Percentiles rank a stretch among this genome's conserved stretches.
Conservation (phyloP, 2,329 filamentous ascomycete genomes). For the Pseudonectria foliicola region DNA sequence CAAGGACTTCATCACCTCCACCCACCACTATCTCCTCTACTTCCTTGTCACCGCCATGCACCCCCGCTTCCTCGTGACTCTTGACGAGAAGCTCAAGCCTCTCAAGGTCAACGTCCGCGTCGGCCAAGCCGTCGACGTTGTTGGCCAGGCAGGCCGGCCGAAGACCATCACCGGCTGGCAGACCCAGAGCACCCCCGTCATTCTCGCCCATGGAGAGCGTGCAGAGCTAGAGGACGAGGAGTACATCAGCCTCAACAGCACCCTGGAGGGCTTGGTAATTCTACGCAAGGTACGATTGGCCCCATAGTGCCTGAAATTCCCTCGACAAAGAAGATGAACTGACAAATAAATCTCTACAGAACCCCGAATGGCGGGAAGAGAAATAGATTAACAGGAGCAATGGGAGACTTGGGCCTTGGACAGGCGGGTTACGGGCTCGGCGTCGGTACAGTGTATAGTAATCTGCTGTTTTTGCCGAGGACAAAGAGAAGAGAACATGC, state of each 20-base stretch:
- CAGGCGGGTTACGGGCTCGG: slow-evolving; percentile 14
- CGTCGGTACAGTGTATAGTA: slow-evolving; percentile 29
- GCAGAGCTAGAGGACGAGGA: slow-evolving; percentile 97
- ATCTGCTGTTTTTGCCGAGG: slow-evolving; percentile 20
- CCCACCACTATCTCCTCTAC: slow-evolving; percentile 88
- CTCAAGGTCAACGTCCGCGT: slow-evolving; percentile 94
- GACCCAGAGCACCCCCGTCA: slow-evolving; percentile 96
- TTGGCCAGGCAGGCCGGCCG: slow-evolving; percentile 90
- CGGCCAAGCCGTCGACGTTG: slow-evolving; percentile 95
- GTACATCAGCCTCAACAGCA: slow-evolving; percentile 87
- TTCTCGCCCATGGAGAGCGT: slow-evolving; percentile 89
- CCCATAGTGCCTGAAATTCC: no score
- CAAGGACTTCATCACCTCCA: slow-evolving; percentile 67
- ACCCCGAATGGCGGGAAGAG: slow-evolving; percentile 34
- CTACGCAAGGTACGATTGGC: slow-evolving; percentile 93
- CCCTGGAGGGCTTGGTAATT: slow-evolving; percentile 90
- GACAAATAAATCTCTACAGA: slow-evolving; percentile 21
- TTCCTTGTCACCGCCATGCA: slow-evolving; percentile 96
- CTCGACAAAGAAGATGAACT: no score
- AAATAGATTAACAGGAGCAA: slow-evolving; percentile 24
- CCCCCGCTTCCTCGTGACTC: slow-evolving; percentile 89
- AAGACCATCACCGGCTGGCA: slow-evolving; percentile 99
- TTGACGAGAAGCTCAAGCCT: slow-evolving; percentile 91
- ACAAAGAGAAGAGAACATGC: slow-evolving; percentile 11
- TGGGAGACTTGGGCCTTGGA: slow-evolving; percentile 8